Conservation (phyloP, 208 protist species). For the Trypanosoma vivax region DNA sequence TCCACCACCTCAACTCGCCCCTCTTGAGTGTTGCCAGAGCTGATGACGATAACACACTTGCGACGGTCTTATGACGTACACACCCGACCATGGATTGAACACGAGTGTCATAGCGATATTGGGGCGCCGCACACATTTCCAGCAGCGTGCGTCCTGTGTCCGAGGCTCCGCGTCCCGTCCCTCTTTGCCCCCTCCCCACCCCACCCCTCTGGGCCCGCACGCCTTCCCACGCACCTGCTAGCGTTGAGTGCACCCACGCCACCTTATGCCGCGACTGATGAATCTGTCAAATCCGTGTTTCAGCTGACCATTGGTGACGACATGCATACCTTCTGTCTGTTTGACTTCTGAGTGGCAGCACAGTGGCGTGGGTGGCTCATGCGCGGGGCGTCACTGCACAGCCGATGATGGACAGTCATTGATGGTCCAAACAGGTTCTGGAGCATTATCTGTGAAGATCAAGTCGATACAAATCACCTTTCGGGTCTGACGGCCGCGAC, state of each 20-base stretch:
- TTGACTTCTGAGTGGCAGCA: constrained; percentile 20
- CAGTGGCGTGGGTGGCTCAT: neutral
- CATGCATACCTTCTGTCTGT: constrained; percentile 27
- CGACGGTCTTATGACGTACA: constrained; percentile 54
- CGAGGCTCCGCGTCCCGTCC: constrained; percentile 10
- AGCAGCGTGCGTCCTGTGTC: constrained; percentile 42
- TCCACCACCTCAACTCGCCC: neutral
- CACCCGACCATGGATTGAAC: constrained; percentile 45
- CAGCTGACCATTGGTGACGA: constrained; percentile 34
- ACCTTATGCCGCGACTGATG: constrained; percentile 22
- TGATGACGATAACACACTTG: constrained; percentile 35
- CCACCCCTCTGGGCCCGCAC: neutral
- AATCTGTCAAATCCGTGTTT: constrained; percentile 50
- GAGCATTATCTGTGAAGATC: neutral
- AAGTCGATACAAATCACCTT: constrained; percentile 7
- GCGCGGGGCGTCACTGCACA: neutral
- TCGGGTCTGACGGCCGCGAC: constrained; percentile 5
- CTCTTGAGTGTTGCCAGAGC: neutral
- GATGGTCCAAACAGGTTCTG: constrained; percentile 5
- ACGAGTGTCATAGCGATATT: constrained; percentile 40
- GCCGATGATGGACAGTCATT: neutral
- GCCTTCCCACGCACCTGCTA: neutral
- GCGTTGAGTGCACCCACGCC: neutral
- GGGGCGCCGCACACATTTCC: constrained; percentile 41
- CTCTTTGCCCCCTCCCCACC: neutral